Evolutionary conservation across 2,329 filamentous ascomycete species (phyloP).

Genomic region (Colletotrichum nymphaeae): DNA sequence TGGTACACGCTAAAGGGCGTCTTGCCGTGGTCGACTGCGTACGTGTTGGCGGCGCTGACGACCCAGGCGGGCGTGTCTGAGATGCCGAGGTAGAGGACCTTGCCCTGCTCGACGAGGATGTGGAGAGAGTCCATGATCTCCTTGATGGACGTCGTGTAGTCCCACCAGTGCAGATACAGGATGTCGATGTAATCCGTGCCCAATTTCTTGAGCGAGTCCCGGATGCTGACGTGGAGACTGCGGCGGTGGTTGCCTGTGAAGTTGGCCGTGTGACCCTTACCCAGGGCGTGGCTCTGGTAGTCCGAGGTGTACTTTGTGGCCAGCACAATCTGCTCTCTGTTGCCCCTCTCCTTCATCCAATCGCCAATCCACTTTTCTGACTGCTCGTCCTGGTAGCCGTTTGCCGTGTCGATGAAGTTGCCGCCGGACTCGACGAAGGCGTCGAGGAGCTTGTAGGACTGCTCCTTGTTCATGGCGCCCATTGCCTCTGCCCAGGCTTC

Average conservation of each 20-base stretch:
- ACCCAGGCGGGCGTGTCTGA: slow-evolving; percentile 55
- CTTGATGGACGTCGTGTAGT: slow-evolving; percentile 53
- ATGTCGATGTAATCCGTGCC: slow-evolving; percentile 57
- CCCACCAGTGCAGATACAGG: slow-evolving; percentile 58
- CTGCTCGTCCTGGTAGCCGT: slow-evolving; percentile 67
- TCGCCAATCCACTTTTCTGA: slow-evolving; percentile 70
- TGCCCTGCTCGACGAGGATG: slow-evolving; percentile 52
- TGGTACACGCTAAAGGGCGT: slow-evolving; percentile 53
- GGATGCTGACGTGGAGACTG: slow-evolving; percentile 53
- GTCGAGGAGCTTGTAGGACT: slow-evolving; percentile 68
- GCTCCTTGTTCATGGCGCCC: slow-evolving; percentile 66
- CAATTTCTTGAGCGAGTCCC: slow-evolving; percentile 57
- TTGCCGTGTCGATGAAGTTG: slow-evolving; percentile 76
- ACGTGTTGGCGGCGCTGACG: slow-evolving; percentile 51
- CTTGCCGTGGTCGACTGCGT: slow-evolving; percentile 48
- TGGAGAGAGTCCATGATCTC: slow-evolving; percentile 57
- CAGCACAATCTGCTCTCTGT: slow-evolving; percentile 65
- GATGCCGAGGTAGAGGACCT: slow-evolving; percentile 54
- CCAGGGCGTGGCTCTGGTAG: slow-evolving; percentile 51
- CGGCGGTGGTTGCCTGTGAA: slow-evolving; percentile 55
- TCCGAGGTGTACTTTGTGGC: slow-evolving; percentile 68
- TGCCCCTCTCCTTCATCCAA: slow-evolving; percentile 61
- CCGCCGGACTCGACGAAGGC: slow-evolving; percentile 68
- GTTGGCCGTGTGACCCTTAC: slow-evolving; percentile 53
- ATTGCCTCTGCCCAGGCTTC: slow-evolving; percentile 56